Conservation (phyloP, 2,329 filamentous ascomycete species). For the Verticillium alfalfae region DNA sequence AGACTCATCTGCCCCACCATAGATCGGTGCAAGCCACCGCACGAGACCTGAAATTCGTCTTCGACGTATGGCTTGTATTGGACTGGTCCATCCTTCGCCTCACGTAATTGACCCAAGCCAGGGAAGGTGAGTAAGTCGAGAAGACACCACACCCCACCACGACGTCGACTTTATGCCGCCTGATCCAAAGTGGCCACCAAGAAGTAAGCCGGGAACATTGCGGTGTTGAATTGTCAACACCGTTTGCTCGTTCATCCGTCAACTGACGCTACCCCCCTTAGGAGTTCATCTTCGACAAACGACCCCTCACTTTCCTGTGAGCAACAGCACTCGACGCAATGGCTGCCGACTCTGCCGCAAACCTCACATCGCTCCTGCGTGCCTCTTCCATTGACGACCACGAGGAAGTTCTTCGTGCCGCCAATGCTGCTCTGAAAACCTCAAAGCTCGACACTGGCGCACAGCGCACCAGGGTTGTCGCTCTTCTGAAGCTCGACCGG, state of each 20-base stretch:
- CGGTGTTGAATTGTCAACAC: neutral
- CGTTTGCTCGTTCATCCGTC: neutral
- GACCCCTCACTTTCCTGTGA: neutral
- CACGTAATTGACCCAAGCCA: neutral
- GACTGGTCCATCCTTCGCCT: neutral
- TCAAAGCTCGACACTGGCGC: conserved; percentile 54
- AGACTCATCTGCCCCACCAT: neutral
- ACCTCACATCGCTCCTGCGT: conserved; percentile 49
- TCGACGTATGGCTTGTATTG: neutral
- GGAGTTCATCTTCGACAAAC: neutral
- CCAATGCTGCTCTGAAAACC: conserved; percentile 56
- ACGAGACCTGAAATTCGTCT: neutral
- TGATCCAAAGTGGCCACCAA: neutral
- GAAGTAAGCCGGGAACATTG: neutral
- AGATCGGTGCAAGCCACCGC: neutral
- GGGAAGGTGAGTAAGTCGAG: neutral
- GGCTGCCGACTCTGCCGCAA: conserved; percentile 40
- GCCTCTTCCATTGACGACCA: conserved; percentile 61
- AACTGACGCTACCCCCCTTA: neutral
- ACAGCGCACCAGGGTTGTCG: conserved; percentile 66
- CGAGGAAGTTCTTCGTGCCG: conserved; percentile 63
- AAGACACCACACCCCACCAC: neutral
- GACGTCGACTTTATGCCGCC: neutral
- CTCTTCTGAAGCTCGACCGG: conserved; percentile 75
- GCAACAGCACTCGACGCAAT: conserved; percentile 22